Percentiles rank a stretch among this genome's conserved stretches.
Evolutionary conservation across 495 filamentous ascomycete species (phyloP).

Genomic region (Aspergillus cavernicola): DNA sequence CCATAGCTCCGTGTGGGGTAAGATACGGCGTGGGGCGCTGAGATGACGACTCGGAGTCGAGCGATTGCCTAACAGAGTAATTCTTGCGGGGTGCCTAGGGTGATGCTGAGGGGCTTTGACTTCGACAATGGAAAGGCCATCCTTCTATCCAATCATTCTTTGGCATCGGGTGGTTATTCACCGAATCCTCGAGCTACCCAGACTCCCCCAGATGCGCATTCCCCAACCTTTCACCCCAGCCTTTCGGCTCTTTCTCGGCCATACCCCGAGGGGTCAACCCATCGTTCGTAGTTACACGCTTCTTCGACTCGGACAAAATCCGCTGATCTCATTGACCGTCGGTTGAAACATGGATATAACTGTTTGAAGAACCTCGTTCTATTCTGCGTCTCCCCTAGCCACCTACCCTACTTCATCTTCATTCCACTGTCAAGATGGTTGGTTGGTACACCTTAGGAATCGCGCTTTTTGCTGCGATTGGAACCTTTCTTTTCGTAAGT

Average conservation of each 20-base stretch:
- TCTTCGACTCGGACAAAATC: constrained; percentile 23
- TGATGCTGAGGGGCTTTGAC: no score
- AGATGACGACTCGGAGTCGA: no score
- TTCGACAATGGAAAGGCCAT: neutral
- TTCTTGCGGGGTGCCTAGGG: no score
- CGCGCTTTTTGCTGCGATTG: constrained; percentile 53
- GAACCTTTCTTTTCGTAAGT: constrained; percentile 55
- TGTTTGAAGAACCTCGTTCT: constrained; percentile 1
- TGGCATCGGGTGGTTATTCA: constrained; percentile 1
- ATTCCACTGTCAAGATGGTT: constrained; percentile 27
- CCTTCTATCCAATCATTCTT: neutral
- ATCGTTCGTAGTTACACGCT: constrained; percentile 2
- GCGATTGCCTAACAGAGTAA: no score
- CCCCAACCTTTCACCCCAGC: constrained; percentile 4
- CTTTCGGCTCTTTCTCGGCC: constrained; percentile 22
- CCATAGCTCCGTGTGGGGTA: no score
- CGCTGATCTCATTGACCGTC: constrained; percentile 3
- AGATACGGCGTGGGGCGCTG: no score
- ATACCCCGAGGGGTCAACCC: constrained; percentile 26
- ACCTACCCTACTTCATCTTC: neutral
- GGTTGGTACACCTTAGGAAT: constrained; percentile 45
- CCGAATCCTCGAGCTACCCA: neutral
- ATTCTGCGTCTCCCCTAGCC: neutral
- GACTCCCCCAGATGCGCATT: constrained; percentile 8
- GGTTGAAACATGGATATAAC: constrained; percentile 3